Conservation (phyloP, 345 rosid genomes). For the Gossypium mustelinum region DNA sequence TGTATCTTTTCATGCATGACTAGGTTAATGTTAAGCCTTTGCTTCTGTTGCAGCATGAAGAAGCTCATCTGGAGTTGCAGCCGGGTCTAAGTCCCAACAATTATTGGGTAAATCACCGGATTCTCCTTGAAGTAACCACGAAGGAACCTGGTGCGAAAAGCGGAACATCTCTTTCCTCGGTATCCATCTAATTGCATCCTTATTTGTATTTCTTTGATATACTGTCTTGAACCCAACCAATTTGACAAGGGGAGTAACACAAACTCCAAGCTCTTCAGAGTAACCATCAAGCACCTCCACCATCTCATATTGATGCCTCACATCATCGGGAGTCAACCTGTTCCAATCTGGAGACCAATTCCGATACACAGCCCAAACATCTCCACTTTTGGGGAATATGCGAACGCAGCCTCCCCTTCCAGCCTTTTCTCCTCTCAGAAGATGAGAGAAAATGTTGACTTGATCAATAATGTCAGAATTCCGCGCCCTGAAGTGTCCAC, state of each 20-base stretch:
- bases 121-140: conserved; percentile 55
- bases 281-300: conserved; percentile 91
- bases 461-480: conserved; percentile 79
- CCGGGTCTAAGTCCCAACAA: conserved; percentile 98
- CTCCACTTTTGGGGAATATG: conserved; percentile 87
- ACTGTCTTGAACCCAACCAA: conserved; percentile 84
- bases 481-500: conserved; percentile 91
- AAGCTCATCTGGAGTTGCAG: conserved; percentile 94
- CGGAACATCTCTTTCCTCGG: conserved; percentile 67
- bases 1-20: not conserved
- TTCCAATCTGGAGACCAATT: conserved; percentile 91
- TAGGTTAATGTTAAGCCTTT: conserved; percentile 27
- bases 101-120: conserved; percentile 53
- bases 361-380: conserved; percentile 89
- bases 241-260: conserved; percentile 70
- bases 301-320: conserved; percentile 94
- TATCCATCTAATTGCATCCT: conserved; percentile 73
- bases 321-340: conserved; percentile 70
- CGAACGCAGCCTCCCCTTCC: conserved; percentile 97
- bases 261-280: conserved; percentile 86
- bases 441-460: conserved; percentile 91
- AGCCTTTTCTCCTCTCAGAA: conserved; percentile 76
- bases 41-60: conserved; percentile 53
- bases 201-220: conserved; percentile 51
- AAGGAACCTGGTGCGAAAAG: not conserved